These are phyloP conservation scores for Arthrobotrys pseudoclavata DNA, from an alignment of 2,329 filamentous ascomycete species.

Conservation along the genomic window DNA sequence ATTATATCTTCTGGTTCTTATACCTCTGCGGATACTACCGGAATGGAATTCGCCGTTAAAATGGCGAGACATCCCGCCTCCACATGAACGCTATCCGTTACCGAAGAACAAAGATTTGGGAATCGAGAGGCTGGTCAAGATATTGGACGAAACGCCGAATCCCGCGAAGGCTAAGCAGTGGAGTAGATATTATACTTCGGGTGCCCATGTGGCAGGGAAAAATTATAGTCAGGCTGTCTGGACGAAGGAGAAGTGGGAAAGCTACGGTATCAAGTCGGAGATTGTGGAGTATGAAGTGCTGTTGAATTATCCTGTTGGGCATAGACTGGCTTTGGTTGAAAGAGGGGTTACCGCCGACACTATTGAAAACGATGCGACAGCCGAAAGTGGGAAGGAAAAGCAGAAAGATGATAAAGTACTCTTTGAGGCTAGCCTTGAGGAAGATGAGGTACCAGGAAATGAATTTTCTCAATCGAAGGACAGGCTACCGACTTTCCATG, in stretches of 20 bases:
- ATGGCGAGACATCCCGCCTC: constrained; percentile 39
- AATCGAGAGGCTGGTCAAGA: constrained; percentile 27
- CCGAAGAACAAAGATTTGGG: constrained; percentile 40
- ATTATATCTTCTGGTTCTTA: constrained; percentile 47
- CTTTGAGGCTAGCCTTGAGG: constrained; percentile 80
- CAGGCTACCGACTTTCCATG: constrained; percentile 80
- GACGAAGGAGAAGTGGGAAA: constrained; percentile 80
- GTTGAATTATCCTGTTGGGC: constrained; percentile 81
- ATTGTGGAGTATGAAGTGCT: constrained; percentile 82
- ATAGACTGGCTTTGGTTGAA: constrained; percentile 77
- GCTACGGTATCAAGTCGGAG: constrained; percentile 75
- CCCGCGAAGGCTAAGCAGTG: constrained; percentile 71
- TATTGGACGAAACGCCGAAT: constrained; percentile 44
- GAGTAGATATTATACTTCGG: constrained; percentile 82
- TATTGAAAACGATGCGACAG: constrained; percentile 64
- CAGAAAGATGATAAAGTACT: constrained; percentile 75
- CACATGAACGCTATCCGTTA: constrained; percentile 49
- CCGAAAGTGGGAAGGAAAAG: constrained; percentile 74
- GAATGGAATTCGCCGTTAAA: constrained; percentile 29
- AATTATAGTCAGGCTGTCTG: constrained; percentile 82
- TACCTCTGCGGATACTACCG: constrained; percentile 42
- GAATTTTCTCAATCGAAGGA: constrained; percentile 68
- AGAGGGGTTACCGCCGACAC: constrained; percentile 68
- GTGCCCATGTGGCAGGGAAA: constrained; percentile 81
- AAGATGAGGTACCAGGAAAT: constrained; percentile 69